Evolutionary conservation across 2,329 filamentous ascomycete genomes (phyloP).

Genomic region (Colletotrichum sp.): DNA sequence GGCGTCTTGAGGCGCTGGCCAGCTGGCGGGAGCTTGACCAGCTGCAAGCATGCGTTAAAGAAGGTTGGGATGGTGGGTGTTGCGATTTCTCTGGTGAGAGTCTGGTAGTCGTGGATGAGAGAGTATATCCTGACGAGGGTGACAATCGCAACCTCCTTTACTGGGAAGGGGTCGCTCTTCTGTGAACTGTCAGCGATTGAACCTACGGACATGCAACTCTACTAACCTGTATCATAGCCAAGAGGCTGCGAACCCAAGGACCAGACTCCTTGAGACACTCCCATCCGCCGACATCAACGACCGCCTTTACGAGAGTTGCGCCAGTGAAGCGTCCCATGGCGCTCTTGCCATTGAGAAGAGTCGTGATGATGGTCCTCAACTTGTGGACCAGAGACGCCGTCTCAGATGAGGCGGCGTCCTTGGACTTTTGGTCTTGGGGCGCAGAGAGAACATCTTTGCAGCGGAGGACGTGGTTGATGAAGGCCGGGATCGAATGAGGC

Average conservation of each 20-base stretch:
- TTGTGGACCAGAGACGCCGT: slow-evolving; percentile 77
- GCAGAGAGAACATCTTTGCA: slow-evolving; percentile 68
- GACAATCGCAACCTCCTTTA: slow-evolving; percentile 79
- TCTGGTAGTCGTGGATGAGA: slow-evolving; percentile 81
- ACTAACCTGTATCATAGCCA: slow-evolving; percentile 74
- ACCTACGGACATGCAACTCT: slow-evolving; percentile 10
- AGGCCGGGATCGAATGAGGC: slow-evolving; percentile 72
- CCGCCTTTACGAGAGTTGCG: slow-evolving; percentile 78
- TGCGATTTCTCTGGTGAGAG: slow-evolving; percentile 84
- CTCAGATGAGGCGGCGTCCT: slow-evolving; percentile 64
- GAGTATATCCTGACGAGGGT: slow-evolving; percentile 84
- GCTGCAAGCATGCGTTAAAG: slow-evolving; percentile 73
- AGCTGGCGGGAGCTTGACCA: slow-evolving; percentile 54
- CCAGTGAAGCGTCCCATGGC: slow-evolving; percentile 79
- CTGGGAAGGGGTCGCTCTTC: slow-evolving; percentile 78
- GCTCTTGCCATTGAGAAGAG: slow-evolving; percentile 78
- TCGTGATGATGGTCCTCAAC: slow-evolving; percentile 78
- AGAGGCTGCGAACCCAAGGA: slow-evolving; percentile 78
- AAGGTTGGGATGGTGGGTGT: slow-evolving; percentile 81
- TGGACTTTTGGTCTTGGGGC: slow-evolving; percentile 63
- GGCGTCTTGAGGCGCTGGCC: slow-evolving; percentile 45
- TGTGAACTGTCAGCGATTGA: slow-evolving; percentile 37
- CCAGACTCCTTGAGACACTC: slow-evolving; percentile 76
- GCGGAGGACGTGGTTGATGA: slow-evolving; percentile 65
- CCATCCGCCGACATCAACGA: slow-evolving; percentile 84